These are phyloP conservation scores for Cinchona pubescens DNA, from an alignment of 257 asterid genomes.

Conservation along the genomic window DNA sequence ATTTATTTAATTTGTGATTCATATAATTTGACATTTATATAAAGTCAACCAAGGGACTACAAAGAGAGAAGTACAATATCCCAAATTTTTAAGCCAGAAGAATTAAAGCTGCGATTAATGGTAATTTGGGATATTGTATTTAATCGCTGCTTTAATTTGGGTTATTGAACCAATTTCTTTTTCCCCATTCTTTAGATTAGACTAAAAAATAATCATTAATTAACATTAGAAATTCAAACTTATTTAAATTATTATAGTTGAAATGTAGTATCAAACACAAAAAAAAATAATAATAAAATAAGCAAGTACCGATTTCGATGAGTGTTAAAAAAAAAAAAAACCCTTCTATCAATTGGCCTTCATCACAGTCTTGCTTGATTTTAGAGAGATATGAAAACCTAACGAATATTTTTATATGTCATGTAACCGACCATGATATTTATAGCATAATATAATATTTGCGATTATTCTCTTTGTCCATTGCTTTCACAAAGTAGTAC, in stretches of 20 bases:
- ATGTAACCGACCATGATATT: neutral
- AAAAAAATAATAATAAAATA: too few relatives aligned
- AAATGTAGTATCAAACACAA: neutral
- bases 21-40: too few relatives aligned
- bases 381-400: neutral
- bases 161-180: neutral
- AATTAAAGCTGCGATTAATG: neutral
- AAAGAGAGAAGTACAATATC: too few relatives aligned
- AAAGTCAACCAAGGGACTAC: too few relatives aligned
- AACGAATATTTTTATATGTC: neutral
- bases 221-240: neutral
- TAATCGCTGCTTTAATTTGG: neutral
- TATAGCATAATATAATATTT: neutral
- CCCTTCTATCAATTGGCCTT: neutral
- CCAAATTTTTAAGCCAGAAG: neutral
- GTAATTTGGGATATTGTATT: too few relatives aligned
- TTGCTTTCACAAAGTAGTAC: constrained; percentile 3
- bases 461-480: constrained; percentile 15
- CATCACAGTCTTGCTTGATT: constrained; percentile 1
- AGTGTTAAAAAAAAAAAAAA: neutral
- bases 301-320: too few relatives aligned
- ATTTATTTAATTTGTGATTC: too few relatives aligned
- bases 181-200: neutral
- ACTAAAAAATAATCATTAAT: neutral
- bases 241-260: neutral